Percentiles rank a stretch among this genome's conserved stretches.
phyloP scores from a whole-genome alignment of 371 early-diverging fungal species.

The Dinochytrium kinnereticum region DNA sequence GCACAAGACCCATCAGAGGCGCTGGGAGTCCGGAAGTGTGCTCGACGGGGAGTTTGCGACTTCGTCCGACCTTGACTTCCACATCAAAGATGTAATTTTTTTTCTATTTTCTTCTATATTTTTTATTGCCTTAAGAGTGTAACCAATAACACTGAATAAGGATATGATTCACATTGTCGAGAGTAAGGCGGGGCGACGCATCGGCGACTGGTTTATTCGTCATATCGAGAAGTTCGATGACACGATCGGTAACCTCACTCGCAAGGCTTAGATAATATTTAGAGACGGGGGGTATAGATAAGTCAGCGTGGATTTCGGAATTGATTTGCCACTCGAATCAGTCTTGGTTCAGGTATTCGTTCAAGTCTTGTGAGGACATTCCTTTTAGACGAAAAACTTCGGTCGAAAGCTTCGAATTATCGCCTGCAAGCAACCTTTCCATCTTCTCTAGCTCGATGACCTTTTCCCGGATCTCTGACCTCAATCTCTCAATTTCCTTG shows the following conservation, averaged over 20 bases:
- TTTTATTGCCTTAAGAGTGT: too few species aligned
- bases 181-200: conserved; percentile 88
- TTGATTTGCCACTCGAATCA: neutral
- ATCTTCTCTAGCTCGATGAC: conserved; percentile 32
- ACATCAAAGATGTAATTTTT: conserved; percentile 67
- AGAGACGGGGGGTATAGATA: too few species aligned
- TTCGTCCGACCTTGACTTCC: conserved; percentile 90
- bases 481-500: conserved; percentile 34
- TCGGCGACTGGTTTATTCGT: conserved; percentile 95
- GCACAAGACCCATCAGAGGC: conserved; percentile 89
- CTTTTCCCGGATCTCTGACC: conserved; percentile 20
- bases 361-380: conserved; percentile 16
- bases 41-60: conserved; percentile 81
- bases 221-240: conserved; percentile 78
- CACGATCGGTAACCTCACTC: conserved; percentile 20
- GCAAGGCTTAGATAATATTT: conserved; percentile 6
- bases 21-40: conserved; percentile 64
- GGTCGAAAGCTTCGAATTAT: neutral
- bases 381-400: conserved; percentile 31
- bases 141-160: conserved; percentile 46
- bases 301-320: neutral
- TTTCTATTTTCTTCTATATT: neutral
- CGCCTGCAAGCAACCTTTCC: conserved; percentile 21
- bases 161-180: conserved; percentile 95
- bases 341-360: neutral